Evolutionary conservation across 805 yeast genomes (phyloP).

Genomic region (Kodamaea hsintzibuensis): DNA sequence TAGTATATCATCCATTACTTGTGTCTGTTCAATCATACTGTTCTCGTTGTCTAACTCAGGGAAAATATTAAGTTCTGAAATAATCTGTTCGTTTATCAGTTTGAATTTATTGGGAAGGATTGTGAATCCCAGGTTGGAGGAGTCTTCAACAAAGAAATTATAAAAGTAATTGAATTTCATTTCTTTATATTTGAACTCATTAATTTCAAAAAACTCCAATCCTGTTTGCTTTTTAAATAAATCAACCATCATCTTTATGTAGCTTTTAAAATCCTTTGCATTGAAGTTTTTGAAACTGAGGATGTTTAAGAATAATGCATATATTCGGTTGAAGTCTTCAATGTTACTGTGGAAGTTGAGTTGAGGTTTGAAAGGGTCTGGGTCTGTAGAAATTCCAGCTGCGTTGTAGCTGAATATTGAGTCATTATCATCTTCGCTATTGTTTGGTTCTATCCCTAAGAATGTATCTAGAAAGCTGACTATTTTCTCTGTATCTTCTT

Average conservation of each 20-base stretch:
- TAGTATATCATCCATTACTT: neutral
- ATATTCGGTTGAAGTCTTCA: constrained; percentile 19
- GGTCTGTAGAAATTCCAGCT: neutral
- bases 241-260: constrained; percentile 22
- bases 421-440: constrained; percentile 12
- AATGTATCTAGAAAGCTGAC: constrained; percentile 21
- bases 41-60: constrained; percentile 19
- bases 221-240: constrained; percentile 21
- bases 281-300: constrained; percentile 17
- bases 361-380: constrained; percentile 7
- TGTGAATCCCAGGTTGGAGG: constrained; percentile 9
- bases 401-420: constrained; percentile 23
- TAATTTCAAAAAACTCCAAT: constrained; percentile 22
- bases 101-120: constrained; percentile 18
- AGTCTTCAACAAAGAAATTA: constrained; percentile 20
- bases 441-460: constrained; percentile 9
- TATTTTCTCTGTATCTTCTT: constrained; percentile 24
- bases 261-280: constrained; percentile 15
- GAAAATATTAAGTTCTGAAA: constrained; percentile 17
- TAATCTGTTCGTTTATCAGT: constrained; percentile 13
- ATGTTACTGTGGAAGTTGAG: constrained; percentile 20
- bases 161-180: constrained; percentile 18
- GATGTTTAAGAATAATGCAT: constrained; percentile 24
- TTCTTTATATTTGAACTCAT: constrained; percentile 18
- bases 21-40: neutral